Evolutionary conservation across 305 asterid genomes (phyloP).

Genomic region (Fraxinus latifolia): DNA sequence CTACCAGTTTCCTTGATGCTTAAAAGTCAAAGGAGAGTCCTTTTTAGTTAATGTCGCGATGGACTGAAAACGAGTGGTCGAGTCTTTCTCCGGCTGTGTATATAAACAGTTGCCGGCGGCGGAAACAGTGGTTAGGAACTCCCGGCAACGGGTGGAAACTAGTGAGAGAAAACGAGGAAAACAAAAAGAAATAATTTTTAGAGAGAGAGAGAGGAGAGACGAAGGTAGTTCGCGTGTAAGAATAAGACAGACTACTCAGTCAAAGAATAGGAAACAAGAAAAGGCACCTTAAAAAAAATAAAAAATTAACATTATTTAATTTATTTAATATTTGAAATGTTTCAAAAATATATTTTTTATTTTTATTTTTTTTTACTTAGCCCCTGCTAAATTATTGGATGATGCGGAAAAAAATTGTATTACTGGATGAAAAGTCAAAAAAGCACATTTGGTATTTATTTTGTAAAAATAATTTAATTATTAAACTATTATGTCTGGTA

Average conservation of each 20-base stretch:
- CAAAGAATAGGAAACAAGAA: background rate
- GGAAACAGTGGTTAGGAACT: constrained; percentile 3
- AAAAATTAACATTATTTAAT: too few relatives aligned
- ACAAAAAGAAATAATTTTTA: background rate
- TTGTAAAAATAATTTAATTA: background rate
- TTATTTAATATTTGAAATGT: background rate
- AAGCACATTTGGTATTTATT: background rate
- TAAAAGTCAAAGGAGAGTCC: constrained; percentile 33
- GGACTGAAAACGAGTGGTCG: constrained; percentile 15
- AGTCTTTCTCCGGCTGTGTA: constrained; percentile 11
- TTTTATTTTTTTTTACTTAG: background rate
- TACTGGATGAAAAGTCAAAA: background rate
- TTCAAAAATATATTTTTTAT: background rate
- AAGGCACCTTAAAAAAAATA: background rate
- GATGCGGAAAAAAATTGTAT: background rate
- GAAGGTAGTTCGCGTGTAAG: background rate
- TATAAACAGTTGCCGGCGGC: constrained; percentile 3
- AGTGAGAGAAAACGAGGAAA: background rate
- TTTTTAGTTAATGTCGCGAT: constrained; percentile 18
- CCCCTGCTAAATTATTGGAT: background rate
- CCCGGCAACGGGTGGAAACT: constrained; percentile 19
- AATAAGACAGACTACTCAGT: background rate
- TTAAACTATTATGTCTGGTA: background rate
- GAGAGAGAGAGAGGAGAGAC: background rate
- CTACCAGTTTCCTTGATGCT: constrained; percentile 20